These are phyloP conservation scores for Diaporthe helianthi DNA, from an alignment of 2,329 filamentous ascomycete genomes.

Conservation along the genomic window DNA sequence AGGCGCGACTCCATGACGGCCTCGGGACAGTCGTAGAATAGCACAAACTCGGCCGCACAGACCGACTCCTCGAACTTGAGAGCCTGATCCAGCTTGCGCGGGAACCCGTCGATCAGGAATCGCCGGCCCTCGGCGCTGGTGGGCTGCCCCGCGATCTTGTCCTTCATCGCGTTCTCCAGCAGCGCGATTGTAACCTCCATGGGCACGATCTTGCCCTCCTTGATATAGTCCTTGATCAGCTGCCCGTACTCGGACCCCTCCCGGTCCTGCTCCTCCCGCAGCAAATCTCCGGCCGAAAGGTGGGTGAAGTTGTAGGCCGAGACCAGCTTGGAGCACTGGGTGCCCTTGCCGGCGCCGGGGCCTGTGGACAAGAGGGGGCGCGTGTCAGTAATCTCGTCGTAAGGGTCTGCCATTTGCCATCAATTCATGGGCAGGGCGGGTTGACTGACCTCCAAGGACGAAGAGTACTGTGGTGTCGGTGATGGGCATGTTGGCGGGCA, in stretches of 20 bases:
- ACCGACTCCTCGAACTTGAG: conserved; percentile 91
- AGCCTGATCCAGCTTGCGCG: conserved; percentile 96
- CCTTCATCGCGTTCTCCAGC: conserved; percentile 91
- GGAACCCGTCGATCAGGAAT: conserved; percentile 86
- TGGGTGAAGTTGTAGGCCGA: conserved; percentile 90
- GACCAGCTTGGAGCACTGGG: conserved; percentile 90
- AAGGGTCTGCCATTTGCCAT: not conserved
- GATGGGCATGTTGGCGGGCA: conserved; percentile 34
- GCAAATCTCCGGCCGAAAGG: conserved; percentile 89
- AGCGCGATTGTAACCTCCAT: conserved; percentile 97
- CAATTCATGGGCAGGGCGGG: not conserved
- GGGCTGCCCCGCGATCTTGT: conserved; percentile 61
- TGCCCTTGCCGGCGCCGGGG: conserved; percentile 94
- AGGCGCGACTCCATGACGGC: conserved; percentile 84
- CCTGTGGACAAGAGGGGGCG: conserved; percentile 52
- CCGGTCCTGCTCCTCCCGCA: conserved; percentile 92
- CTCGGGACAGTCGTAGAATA: conserved; percentile 96
- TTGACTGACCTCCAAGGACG: conserved; percentile 33
- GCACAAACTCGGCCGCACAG: conserved; percentile 80
- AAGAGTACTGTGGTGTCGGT: conserved; percentile 36
- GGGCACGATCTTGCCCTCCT: conserved; percentile 94
- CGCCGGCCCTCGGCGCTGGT: conserved; percentile 60
- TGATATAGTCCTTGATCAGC: conserved; percentile 92
- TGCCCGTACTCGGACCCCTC: conserved; percentile 87
- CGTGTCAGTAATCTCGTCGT: not conserved